These are phyloP conservation scores for Aspergillus egyptiacus DNA, from an alignment of 495 filamentous ascomycete genomes.

Conservation along the genomic window DNA sequence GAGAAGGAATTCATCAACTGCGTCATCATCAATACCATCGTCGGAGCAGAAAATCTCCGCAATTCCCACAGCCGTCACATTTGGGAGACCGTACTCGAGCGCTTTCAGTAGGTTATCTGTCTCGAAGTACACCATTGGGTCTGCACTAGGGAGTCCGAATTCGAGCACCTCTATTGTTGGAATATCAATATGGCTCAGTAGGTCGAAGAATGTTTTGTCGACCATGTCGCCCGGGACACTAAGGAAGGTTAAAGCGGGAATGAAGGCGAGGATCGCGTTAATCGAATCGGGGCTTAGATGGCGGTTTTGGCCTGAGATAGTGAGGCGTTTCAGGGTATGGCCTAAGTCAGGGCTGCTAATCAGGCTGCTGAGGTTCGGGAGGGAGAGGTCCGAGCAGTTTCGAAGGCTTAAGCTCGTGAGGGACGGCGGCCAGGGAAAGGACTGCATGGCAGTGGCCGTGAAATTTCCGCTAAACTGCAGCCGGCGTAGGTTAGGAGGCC, in stretches of 20 bases:
- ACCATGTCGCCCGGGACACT: slow-evolving; percentile 29
- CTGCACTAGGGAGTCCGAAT: slow-evolving; percentile 17
- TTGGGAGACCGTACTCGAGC: slow-evolving; percentile 19
- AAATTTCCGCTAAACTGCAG: slow-evolving; percentile 19
- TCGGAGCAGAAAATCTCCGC: slow-evolving; percentile 17
- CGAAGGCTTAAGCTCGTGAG: slow-evolving; percentile 23
- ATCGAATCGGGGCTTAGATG: slow-evolving; percentile 23
- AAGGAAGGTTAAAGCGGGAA: slow-evolving; percentile 23
- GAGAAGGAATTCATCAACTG: slow-evolving; percentile 22
- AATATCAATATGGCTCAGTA: slow-evolving; percentile 14
- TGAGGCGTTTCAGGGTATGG: slow-evolving; percentile 22
- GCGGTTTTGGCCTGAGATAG: slow-evolving; percentile 25
- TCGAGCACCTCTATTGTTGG: slow-evolving; percentile 23
- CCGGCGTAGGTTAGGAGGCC: slow-evolving; percentile 20
- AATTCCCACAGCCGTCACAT: slow-evolving; percentile 23
- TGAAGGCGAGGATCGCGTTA: slow-evolving; percentile 20
- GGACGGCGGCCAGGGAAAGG: slow-evolving; percentile 28
- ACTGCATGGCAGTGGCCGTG: slow-evolving; percentile 22
- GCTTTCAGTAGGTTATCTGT: slow-evolving; percentile 17
- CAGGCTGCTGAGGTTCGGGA: slow-evolving; percentile 19
- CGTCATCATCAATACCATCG: slow-evolving; percentile 20
- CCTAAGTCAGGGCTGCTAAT: slow-evolving; percentile 20
- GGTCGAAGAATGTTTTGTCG: slow-evolving; percentile 27
- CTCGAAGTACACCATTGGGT: slow-evolving; percentile 17
- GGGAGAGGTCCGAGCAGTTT: slow-evolving; percentile 27